Evolutionary conservation across 345 rosid species (phyloP).

Genomic region (Dimocarpus longan): DNA sequence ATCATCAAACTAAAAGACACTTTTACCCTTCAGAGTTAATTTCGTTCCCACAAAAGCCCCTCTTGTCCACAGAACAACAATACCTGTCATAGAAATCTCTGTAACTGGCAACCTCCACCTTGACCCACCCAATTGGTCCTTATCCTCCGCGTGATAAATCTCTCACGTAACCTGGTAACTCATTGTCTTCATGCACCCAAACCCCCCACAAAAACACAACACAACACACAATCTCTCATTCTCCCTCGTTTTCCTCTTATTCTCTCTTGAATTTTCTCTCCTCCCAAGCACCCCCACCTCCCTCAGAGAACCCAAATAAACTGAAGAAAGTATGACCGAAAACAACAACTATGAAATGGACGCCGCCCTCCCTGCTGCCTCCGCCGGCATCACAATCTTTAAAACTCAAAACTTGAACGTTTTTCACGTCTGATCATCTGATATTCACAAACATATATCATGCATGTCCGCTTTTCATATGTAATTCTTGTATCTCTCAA

Average conservation of each 20-base stretch:
- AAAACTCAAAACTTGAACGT: neutral
- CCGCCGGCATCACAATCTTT: constrained; percentile 18
- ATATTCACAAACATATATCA: too few relatives aligned
- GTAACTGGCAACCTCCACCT: neutral
- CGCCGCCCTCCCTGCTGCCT: constrained; percentile 23
- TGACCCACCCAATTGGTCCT: neutral
- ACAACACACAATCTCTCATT: neutral
- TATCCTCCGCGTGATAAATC: neutral
- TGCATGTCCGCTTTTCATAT: too few relatives aligned
- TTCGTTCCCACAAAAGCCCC: too few relatives aligned
- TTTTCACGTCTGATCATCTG: too few relatives aligned
- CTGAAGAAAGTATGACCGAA: neutral
- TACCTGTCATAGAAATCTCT: neutral
- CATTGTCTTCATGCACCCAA: neutral
- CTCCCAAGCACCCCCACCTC: neutral
- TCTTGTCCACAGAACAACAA: too few relatives aligned
- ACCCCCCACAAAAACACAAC: too few relatives aligned
- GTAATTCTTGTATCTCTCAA: too few relatives aligned
- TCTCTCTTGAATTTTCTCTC: neutral
- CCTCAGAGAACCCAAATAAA: neutral
- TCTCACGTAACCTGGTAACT: neutral
- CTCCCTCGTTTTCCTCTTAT: neutral
- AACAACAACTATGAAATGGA: neutral
- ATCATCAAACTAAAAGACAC: too few relatives aligned
- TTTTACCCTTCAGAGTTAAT: too few relatives aligned